These are phyloP conservation scores for Candida sanyaensis DNA, from an alignment of 1,139 yeast species.

Conservation along the genomic window DNA sequence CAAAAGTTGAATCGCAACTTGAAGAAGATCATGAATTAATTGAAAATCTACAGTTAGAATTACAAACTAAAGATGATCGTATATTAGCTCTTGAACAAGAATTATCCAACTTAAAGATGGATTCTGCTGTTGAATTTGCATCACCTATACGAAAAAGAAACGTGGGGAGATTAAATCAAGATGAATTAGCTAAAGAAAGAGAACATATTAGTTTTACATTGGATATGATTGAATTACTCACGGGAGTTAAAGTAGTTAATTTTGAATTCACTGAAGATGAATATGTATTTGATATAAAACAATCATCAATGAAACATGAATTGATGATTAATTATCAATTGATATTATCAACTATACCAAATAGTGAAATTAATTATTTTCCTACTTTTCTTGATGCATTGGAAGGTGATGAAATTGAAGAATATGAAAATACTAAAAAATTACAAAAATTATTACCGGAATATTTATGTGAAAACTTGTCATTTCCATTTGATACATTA, in stretches of 20 bases:
- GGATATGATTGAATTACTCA: constrained; percentile 57
- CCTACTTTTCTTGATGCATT: constrained; percentile 33
- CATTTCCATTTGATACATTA: constrained; percentile 60
- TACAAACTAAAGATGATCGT: constrained; percentile 27
- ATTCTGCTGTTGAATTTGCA: constrained; percentile 18
- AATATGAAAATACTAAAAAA: constrained; percentile 11
- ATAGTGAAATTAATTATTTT: constrained; percentile 51
- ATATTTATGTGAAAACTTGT: constrained; percentile 61
- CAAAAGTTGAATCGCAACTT: constrained; percentile 28
- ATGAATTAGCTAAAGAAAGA: constrained; percentile 40
- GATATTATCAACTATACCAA: constrained; percentile 37
- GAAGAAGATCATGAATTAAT: constrained; percentile 31
- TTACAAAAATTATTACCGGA: constrained; percentile 55
- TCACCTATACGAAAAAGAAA: constrained; percentile 41
- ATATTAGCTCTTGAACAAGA: constrained; percentile 24
- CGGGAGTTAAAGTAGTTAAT: constrained; percentile 55
- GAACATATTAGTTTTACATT: constrained; percentile 51
- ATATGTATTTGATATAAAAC: constrained; percentile 55
- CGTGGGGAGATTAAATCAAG: constrained; percentile 19
- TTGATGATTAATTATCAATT: constrained; percentile 36
- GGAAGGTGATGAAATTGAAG: constrained; percentile 10
- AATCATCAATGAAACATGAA: constrained; percentile 41
- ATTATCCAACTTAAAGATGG: constrained; percentile 6
- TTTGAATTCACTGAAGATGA: constrained; percentile 47
- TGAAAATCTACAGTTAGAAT: constrained; percentile 24